These are phyloP conservation scores for Solanum clarkiae DNA, from an alignment of 257 asterid genomes.

Conservation along the genomic window DNA sequence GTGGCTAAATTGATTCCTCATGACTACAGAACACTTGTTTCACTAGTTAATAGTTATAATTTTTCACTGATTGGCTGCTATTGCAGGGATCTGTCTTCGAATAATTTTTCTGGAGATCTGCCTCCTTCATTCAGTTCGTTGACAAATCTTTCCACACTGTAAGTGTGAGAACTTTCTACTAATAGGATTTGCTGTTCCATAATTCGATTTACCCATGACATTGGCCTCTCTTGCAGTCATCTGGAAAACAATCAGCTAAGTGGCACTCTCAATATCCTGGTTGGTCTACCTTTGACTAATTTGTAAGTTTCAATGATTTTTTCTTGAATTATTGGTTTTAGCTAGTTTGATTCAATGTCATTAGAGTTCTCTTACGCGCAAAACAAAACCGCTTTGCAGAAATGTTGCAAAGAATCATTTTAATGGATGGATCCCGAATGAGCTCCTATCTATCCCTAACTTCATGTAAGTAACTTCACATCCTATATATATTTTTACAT, in stretches of 20 bases:
- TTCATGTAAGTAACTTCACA: conserved; percentile 52
- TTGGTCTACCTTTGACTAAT: conserved; percentile 57
- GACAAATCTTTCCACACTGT: conserved; percentile 84
- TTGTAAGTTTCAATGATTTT: conserved; percentile 45
- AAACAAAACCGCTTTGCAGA: conserved; percentile 31
- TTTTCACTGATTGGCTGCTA: conserved; percentile 9
- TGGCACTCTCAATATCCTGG: conserved; percentile 68
- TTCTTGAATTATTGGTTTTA: background rate
- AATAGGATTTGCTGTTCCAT: background rate
- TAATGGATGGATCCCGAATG: conserved; percentile 88
- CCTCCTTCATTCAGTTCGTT: conserved; percentile 62
- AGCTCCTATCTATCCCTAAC: conserved; percentile 54
- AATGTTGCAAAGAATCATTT: conserved; percentile 86
- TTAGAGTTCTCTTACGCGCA: background rate
- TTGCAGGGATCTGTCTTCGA: conserved; percentile 77
- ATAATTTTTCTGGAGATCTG: conserved; percentile 81
- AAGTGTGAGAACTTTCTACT: conserved; percentile 23
- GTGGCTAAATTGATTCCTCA: background rate
- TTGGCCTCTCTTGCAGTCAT: conserved; percentile 37
- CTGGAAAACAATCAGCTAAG: conserved; percentile 68
- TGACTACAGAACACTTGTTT: background rate
- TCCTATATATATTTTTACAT: background rate
- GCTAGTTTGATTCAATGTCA: background rate
- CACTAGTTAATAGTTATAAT: background rate
- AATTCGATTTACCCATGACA: conserved; percentile 8